Evolutionary conservation across 768 basidiomycete species (phyloP).

Genomic region (Pleurotus eryngii): DNA sequence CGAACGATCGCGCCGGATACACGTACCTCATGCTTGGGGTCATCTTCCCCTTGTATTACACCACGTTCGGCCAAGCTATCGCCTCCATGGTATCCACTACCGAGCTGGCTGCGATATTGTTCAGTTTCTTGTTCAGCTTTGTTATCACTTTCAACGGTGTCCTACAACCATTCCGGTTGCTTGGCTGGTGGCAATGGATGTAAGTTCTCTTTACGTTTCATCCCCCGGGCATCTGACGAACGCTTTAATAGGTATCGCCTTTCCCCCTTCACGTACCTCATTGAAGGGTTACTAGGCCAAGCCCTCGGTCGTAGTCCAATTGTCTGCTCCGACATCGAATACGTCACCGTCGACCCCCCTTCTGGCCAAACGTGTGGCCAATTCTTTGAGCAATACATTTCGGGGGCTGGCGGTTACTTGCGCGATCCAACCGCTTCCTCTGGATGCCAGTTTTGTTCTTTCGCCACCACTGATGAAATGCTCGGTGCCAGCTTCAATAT

Average conservation of each 20-base stretch:
- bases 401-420: slow-evolving; percentile 53
- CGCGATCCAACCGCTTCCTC: slow-evolving; percentile 46
- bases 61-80: slow-evolving; percentile 57
- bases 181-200: slow-evolving; percentile 77
- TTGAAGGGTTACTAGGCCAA: slow-evolving; percentile 47
- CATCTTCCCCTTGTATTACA: slow-evolving; percentile 62
- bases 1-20: slow-evolving; percentile 49
- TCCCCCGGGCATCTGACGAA: no score
- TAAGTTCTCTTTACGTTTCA: no score
- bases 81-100: slow-evolving; percentile 60
- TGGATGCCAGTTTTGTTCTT: slow-evolving; percentile 55
- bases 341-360: slow-evolving; percentile 58
- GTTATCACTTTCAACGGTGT: slow-evolving; percentile 69
- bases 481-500: slow-evolving; percentile 57
- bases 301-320: slow-evolving; percentile 49
- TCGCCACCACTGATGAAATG: slow-evolving; percentile 52
- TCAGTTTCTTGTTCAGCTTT: slow-evolving; percentile 58
- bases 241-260: slow-evolving; percentile 30
- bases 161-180: slow-evolving; percentile 56
- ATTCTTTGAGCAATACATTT: slow-evolving; percentile 52
- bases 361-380: slow-evolving; percentile 51
- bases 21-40: slow-evolving; percentile 55
- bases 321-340: slow-evolving; percentile 58
- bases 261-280: slow-evolving; percentile 50
- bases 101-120: slow-evolving; percentile 57